Evolutionary conservation across 148 eudicot genomes (phyloP).

Genomic region (Cornus controversa): DNA sequence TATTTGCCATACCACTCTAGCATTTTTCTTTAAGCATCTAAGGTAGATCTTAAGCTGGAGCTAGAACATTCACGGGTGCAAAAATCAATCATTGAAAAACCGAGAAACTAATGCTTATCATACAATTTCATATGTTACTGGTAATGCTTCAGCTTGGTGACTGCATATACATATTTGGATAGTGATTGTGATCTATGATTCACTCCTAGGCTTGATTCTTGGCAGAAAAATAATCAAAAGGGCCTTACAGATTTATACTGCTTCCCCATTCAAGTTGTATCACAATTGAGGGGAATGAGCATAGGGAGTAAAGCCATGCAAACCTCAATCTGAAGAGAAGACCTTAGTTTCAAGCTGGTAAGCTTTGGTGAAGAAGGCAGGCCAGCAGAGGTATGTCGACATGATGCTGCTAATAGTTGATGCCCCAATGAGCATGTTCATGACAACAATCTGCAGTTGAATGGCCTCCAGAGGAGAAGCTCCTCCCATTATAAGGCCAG

Average conservation of each 20-base stretch:
- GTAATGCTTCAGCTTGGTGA: no score
- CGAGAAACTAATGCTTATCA: no score
- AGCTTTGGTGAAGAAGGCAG: slow-evolving; percentile 81
- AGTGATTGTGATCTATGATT: not conserved
- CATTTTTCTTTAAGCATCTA: not conserved
- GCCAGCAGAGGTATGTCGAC: slow-evolving; percentile 89
- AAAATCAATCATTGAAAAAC: no score
- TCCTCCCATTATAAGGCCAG: slow-evolving; percentile 95
- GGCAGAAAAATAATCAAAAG: not conserved
- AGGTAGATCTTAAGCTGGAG: not conserved
- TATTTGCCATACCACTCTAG: not conserved
- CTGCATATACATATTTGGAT: not conserved
- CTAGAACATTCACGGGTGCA: not conserved
- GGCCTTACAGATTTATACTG: not conserved
- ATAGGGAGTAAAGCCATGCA: not conserved
- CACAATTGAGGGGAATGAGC: not conserved
- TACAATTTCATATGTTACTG: no score
- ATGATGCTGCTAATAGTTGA: slow-evolving; percentile 79
- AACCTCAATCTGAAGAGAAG: slow-evolving; percentile 47
- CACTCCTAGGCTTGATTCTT: not conserved
- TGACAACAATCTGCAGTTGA: slow-evolving; percentile 82
- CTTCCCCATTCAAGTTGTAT: not conserved
- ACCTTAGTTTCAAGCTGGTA: slow-evolving; percentile 74
- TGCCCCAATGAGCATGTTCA: slow-evolving; percentile 89
- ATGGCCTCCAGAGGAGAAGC: slow-evolving; percentile 92